A percentile compares a stretch with the other conserved stretches of the same genome.
Evolutionary conservation across 495 filamentous ascomycete genomes (phyloP).

Genomic region (Entonaema liquescens): DNA sequence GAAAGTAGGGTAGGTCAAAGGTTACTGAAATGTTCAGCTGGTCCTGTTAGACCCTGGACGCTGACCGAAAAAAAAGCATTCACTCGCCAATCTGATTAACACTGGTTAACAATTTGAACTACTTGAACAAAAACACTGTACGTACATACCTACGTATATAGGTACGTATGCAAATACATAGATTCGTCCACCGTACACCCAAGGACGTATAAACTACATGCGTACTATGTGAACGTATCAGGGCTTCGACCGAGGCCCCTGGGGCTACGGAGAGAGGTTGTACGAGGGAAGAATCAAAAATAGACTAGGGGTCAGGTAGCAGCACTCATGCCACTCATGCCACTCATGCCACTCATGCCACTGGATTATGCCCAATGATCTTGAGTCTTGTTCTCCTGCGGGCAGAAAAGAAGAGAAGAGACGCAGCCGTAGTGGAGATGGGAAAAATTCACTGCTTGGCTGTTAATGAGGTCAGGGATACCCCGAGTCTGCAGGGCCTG

Average conservation of each 20-base stretch:
- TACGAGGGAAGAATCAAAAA: constrained; percentile 39
- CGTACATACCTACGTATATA: no score
- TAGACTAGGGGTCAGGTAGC: constrained; percentile 45
- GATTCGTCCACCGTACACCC: no score
- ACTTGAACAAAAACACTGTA: neutral
- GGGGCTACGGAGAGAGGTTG: constrained; percentile 17
- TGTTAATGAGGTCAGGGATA: constrained; percentile 38
- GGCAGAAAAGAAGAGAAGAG: constrained; percentile 37
- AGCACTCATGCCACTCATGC: constrained; percentile 38
- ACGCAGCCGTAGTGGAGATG: constrained; percentile 44
- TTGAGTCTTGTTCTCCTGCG: constrained; percentile 35
- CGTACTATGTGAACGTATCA: constrained; percentile 28
- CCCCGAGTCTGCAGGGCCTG: constrained; percentile 36
- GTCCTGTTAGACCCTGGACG: constrained; percentile 35
- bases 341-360: constrained; percentile 27
- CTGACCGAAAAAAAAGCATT: constrained; percentile 42
- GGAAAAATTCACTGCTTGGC: constrained; percentile 44
- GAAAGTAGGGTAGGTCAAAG: neutral
- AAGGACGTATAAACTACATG: no score
- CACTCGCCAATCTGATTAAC: constrained; percentile 21
- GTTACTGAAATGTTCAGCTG: constrained; percentile 25
- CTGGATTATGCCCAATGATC: constrained; percentile 46
- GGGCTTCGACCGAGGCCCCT: constrained; percentile 26
- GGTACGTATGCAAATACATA: no score
- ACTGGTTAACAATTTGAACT: constrained; percentile 21